These are phyloP conservation scores for Rhynchospora tenuis DNA, from an alignment of 176 grass and related monocot genomes.

Conservation along the genomic window DNA sequence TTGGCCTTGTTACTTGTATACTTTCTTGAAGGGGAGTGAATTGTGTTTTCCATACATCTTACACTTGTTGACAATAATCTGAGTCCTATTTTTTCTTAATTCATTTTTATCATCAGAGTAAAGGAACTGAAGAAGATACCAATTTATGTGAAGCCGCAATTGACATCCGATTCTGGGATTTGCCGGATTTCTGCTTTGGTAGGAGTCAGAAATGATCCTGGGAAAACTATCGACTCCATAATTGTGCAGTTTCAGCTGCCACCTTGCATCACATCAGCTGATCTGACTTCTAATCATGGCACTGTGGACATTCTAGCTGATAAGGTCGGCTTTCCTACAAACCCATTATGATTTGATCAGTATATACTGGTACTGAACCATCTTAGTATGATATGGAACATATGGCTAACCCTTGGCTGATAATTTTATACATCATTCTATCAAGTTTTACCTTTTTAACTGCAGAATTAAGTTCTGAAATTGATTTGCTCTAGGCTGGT, in stretches of 20 bases:
- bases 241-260: conserved; percentile 75
- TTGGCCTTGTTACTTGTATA: background rate
- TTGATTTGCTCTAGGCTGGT: background rate
- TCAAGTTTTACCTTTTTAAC: background rate
- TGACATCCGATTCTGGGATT: conserved; percentile 76
- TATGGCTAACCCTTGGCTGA: background rate
- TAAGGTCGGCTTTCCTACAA: conserved; percentile 48
- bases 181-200: conserved; percentile 81
- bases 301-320: conserved; percentile 75
- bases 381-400: background rate
- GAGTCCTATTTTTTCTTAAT: background rate
- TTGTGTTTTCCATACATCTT: background rate
- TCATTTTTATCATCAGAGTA: conserved; percentile 35
- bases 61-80: background rate
- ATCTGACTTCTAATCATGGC: conserved; percentile 85
- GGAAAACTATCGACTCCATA: conserved; percentile 95
- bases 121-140: conserved; percentile 80
- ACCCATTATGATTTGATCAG: background rate
- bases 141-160: conserved; percentile 89
- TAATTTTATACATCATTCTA: background rate
- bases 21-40: background rate
- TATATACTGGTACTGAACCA: background rate
- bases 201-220: conserved; percentile 79
- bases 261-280: conserved; percentile 67
- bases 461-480: background rate